Evolutionary conservation across 352 stramenopile species (phyloP).

Genomic region (Thalassiosira pacifica): DNA sequence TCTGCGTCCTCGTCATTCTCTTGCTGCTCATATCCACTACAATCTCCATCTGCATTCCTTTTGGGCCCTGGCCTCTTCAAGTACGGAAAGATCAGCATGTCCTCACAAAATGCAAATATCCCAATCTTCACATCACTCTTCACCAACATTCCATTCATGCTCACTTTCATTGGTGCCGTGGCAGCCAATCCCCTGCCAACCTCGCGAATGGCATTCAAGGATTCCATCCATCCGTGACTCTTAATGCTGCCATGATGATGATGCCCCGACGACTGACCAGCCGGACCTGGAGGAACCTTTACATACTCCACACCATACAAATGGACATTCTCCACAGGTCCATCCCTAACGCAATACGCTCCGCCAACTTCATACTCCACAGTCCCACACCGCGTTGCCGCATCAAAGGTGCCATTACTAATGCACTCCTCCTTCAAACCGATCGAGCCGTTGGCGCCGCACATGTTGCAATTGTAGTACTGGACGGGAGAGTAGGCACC

Average conservation of each 20-base stretch:
- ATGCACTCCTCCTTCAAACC: constrained; percentile 47
- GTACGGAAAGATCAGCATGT: constrained; percentile 68
- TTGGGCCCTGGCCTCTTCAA: constrained; percentile 41
- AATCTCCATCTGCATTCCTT: constrained; percentile 1
- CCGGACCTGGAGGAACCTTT: constrained; percentile 51
- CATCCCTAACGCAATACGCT: constrained; percentile 68
- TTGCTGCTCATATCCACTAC: constrained; percentile 5
- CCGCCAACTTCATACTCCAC: constrained; percentile 79
- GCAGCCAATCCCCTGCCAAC: constrained; percentile 30
- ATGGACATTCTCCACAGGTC: constrained; percentile 65
- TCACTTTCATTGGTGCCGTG: constrained; percentile 20
- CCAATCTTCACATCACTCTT: constrained; percentile 42
- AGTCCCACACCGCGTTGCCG: constrained; percentile 55
- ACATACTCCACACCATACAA: constrained; percentile 79
- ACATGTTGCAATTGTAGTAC: constrained; percentile 63
- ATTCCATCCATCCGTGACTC: constrained; percentile 54
- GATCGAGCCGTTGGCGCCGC: constrained; percentile 50
- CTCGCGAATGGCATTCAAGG: constrained; percentile 44
- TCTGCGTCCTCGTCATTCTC: constrained; percentile 49
- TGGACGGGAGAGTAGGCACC: constrained; percentile 38
- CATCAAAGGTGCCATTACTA: constrained; percentile 36
- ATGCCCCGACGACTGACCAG: too few species aligned
- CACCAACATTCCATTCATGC: constrained; percentile 1
- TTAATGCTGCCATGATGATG: constrained; percentile 57
- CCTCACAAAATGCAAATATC: constrained; percentile 66